These are phyloP conservation scores for Globisporangium uncinulatum DNA, from an alignment of 352 stramenopile species.

Conservation along the genomic window DNA sequence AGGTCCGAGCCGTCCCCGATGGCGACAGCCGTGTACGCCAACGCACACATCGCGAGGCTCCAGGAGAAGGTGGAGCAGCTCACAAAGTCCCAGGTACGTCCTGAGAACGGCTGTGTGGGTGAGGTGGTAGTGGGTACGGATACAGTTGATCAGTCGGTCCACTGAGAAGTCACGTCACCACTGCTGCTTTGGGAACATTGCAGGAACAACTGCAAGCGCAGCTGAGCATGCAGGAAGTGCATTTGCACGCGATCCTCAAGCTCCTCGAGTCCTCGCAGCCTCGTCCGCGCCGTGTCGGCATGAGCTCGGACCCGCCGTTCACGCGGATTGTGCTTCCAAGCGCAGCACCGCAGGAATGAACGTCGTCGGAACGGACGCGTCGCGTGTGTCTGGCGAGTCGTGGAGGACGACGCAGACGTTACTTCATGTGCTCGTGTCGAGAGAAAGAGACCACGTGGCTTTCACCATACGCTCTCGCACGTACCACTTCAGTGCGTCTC, in stretches of 20 bases:
- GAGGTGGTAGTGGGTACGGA: background rate
- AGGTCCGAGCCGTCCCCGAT: slow-evolving; percentile 23
- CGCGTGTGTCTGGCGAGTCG: too few species aligned
- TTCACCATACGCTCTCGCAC: too few species aligned
- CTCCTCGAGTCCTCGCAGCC: slow-evolving; percentile 29
- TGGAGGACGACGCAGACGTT: background rate
- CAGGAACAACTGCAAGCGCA: slow-evolving; percentile 53
- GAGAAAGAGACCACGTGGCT: too few species aligned
- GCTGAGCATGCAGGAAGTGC: slow-evolving; percentile 42
- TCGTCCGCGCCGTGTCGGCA: slow-evolving; percentile 5
- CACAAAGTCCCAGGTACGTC: slow-evolving; percentile 40
- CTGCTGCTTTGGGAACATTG: too few species aligned
- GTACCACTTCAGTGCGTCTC: background rate
- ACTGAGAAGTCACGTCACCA: too few species aligned
- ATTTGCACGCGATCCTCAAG: slow-evolving; percentile 49
- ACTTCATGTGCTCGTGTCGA: background rate
- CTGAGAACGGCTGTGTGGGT: background rate
- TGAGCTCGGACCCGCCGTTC: slow-evolving; percentile 29
- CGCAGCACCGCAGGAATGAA: background rate
- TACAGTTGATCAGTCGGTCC: background rate
- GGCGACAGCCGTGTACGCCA: slow-evolving; percentile 14
- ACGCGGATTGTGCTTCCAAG: slow-evolving; percentile 30
- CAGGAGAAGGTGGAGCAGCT: slow-evolving; percentile 58
- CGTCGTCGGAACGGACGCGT: background rate
- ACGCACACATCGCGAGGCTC: slow-evolving; percentile 19